phyloP scores from a whole-genome alignment of 2,329 filamentous ascomycete species.

The Claviceps pazoutovae region DNA sequence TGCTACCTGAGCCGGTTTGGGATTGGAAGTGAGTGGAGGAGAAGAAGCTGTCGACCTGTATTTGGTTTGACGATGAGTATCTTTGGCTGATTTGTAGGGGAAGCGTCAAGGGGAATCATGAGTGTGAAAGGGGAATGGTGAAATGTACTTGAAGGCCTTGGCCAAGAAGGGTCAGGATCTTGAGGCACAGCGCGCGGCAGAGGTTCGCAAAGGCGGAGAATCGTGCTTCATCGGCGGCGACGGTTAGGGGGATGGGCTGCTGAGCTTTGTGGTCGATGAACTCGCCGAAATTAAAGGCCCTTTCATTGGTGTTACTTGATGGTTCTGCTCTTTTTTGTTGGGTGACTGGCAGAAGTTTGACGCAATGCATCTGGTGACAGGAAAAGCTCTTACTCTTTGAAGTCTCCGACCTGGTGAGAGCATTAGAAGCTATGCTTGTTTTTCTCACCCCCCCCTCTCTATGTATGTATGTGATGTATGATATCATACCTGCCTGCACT shows the following conservation, averaged over 20 bases:
- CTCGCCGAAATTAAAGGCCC: slow-evolving; percentile 84
- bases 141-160: slow-evolving; percentile 52
- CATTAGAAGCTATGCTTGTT: not conserved
- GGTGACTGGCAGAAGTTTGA: too few relatives aligned
- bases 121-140: too few relatives aligned
- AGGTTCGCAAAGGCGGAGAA: slow-evolving; percentile 53
- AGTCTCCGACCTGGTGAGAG: slow-evolving; percentile 53
- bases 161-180: slow-evolving; percentile 64
- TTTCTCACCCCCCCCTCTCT: too few relatives aligned
- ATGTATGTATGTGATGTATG: too few relatives aligned
- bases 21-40: slow-evolving; percentile 32
- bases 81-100: too few relatives aligned
- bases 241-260: slow-evolving; percentile 59
- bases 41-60: slow-evolving; percentile 38
- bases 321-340: not conserved
- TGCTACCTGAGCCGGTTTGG: slow-evolving; percentile 38
- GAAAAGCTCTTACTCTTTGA: slow-evolving; percentile 55
- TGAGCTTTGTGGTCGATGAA: slow-evolving; percentile 55
- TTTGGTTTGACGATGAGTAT: not conserved
- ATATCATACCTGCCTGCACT: too few relatives aligned
- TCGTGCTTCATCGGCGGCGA: slow-evolving; percentile 44
- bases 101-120: too few relatives aligned
- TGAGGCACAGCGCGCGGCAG: slow-evolving; percentile 60
- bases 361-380: too few relatives aligned
- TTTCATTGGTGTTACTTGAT: slow-evolving; percentile 18